These are phyloP conservation scores for Thielaviopsis ethacetica DNA, from an alignment of 2,329 filamentous ascomycete genomes.

Conservation along the genomic window DNA sequence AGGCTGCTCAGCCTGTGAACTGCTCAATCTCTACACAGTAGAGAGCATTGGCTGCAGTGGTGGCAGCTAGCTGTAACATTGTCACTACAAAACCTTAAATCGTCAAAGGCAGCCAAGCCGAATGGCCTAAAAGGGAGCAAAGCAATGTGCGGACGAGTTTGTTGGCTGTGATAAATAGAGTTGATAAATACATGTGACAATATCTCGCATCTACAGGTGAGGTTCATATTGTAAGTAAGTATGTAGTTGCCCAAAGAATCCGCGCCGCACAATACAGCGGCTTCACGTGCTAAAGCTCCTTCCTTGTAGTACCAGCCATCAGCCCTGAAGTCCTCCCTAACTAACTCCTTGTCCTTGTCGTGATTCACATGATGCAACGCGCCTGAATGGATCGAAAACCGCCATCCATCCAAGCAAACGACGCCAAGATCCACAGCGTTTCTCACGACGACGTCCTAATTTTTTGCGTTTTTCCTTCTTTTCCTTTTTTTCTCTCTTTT, in stretches of 20 bases:
- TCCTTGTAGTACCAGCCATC: neutral
- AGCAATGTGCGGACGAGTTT: neutral
- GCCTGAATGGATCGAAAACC: too few species aligned
- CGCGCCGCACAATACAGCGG: neutral
- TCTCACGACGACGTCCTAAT: neutral
- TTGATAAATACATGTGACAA: neutral
- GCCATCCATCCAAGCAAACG: neutral
- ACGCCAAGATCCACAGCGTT: neutral
- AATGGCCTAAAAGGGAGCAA: neutral
- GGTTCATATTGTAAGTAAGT: too few species aligned
- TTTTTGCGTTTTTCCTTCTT: neutral
- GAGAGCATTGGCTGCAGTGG: too few species aligned
- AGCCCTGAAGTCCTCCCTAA: neutral
- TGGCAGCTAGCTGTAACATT: too few species aligned
- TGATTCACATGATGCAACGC: too few species aligned
- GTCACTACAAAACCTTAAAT: too few species aligned
- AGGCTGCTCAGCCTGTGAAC: too few species aligned
- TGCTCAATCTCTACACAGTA: too few species aligned
- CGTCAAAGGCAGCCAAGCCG: neutral
- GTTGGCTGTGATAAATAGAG: neutral
- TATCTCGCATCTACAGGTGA: too few species aligned
- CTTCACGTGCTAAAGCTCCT: neutral
- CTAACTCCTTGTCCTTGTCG: neutral
- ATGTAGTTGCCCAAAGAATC: too few species aligned
- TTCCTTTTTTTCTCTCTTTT: neutral